Base-by-base conservation (phyloP, 345 rosid species). In the Conringia planisiliqua region DNA sequence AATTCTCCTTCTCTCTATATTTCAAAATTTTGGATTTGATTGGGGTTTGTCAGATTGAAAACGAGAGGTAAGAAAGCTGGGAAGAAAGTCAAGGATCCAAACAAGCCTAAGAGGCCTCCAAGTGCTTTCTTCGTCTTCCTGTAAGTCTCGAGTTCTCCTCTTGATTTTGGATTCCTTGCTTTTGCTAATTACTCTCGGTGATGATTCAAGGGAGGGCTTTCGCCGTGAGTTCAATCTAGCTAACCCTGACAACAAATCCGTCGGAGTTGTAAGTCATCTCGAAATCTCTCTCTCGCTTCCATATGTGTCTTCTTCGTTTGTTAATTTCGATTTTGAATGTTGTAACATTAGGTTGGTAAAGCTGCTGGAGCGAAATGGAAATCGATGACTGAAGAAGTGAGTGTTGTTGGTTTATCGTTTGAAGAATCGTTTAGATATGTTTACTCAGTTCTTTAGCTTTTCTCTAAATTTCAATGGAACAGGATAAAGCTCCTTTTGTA, bases 361-460 rank as follows among this genome's bases (percentile, higher is more conserved):
- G 97, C 96, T 71, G 91, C 87, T 40, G 96, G 97, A 44, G 84
- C 54, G 12, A 87, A 86, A 71, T 92, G 97, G 97, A 90, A 87
- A 65, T 73, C 85, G 0, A 32, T 92, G 89, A 71, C 81, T 2
- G 88, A 80, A 1, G 89, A 82, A 43, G 97, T 89, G 66, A 82
- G 86, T 85, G 12, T 3, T 5, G 5, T 2, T 30, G 7, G 16
- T 44, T 6, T 44, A 58, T n/a, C 16, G 35, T 57, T 43, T 7
- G 2, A n/a, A n/a, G 14, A 18, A 13, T 0, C 13, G 12, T 3
- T 12, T 3, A 36, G 48, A 76, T 69, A 17, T 51, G 42, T 5
- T 26, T 1, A 16, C 24, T 22, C 1, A 22, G 1, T 22, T 22
- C 17, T 11, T 13, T 35, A 3, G 39, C 29, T 13, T 6, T 26